Conservation (phyloP, 2,329 filamentous ascomycete species). For the Fusarium nygamai region DNA sequence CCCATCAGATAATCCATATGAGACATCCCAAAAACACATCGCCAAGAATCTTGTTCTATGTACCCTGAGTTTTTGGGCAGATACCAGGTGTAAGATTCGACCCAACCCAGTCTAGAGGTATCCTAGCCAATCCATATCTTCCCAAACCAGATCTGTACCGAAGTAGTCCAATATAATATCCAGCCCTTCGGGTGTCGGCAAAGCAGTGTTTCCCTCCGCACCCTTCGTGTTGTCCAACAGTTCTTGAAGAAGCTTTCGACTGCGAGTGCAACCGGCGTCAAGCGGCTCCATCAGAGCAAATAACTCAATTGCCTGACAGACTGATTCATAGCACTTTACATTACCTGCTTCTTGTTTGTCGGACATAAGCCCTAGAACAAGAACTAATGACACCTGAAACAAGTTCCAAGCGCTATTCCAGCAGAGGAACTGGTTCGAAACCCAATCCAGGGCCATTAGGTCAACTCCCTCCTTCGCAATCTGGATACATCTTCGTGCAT, state of each 20-base stretch:
- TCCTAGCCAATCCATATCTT: not conserved
- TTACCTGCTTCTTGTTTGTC: not conserved
- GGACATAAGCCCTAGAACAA: not conserved
- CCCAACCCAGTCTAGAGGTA: not conserved
- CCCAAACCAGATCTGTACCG: not conserved
- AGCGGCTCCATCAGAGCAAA: not conserved
- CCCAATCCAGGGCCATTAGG: not conserved
- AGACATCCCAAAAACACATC: too few species aligned
- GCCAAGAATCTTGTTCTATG: too few species aligned
- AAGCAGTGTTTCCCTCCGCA: not conserved
- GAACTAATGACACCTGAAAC: not conserved
- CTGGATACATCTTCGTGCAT: not conserved
- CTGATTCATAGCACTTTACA: accelerated
- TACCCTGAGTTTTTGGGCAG: too few species aligned
- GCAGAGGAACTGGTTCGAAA: not conserved
- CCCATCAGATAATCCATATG: too few species aligned
- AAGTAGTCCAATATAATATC: not conserved
- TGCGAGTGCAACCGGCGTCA: not conserved
- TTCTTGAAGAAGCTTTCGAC: not conserved
- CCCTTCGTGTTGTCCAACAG: not conserved
- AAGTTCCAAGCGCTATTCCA: not conserved
- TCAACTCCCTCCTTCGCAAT: not conserved
- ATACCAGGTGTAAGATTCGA: too few species aligned
- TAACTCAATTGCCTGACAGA: not conserved
- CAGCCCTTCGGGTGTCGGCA: not conserved